These are phyloP conservation scores for Yarrowia keelungensis DNA, from an alignment of 805 yeast species.

Conservation along the genomic window DNA sequence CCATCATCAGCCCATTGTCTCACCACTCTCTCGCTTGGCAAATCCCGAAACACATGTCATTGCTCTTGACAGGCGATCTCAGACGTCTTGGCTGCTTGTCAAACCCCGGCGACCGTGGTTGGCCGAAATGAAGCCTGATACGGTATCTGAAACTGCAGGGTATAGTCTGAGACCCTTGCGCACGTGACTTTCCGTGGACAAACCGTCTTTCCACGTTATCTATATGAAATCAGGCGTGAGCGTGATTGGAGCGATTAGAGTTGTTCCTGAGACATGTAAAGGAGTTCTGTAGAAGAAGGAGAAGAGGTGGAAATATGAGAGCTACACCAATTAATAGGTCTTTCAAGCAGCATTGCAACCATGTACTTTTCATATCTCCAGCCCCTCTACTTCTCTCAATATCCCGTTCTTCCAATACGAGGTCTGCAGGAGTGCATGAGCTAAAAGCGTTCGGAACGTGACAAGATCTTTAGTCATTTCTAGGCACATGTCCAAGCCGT, in stretches of 20 bases:
- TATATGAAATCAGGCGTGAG: neutral
- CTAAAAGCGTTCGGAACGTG: slow-evolving; percentile 15
- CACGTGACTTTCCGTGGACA: slow-evolving; percentile 4
- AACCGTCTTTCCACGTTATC: neutral
- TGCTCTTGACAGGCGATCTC: too few species aligned
- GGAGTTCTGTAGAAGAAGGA: neutral
- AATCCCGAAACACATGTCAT: too few species aligned
- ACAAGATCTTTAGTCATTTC: neutral
- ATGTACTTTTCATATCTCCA: neutral
- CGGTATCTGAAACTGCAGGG: neutral
- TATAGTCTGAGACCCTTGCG: neutral
- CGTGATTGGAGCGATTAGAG: slow-evolving; percentile 20
- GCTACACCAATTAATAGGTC: neutral
- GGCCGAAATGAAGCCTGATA: neutral
- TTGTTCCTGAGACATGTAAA: neutral
- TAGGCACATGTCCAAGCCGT: too few species aligned
- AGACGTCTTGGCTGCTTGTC: too few species aligned
- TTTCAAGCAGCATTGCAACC: too few species aligned
- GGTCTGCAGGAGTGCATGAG: slow-evolving; percentile 11
- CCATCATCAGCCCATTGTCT: too few species aligned
- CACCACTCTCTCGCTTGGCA: too few species aligned
- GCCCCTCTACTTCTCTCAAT: too few species aligned
- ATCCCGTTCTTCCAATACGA: neutral
- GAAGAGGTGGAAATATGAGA: neutral
- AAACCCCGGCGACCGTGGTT: too few species aligned